Percentiles rank a stretch among this genome's conserved stretches.
These are phyloP conservation scores for Poa annua DNA, from an alignment of 176 grass and related monocot species.

Conservation along the genomic window DNA sequence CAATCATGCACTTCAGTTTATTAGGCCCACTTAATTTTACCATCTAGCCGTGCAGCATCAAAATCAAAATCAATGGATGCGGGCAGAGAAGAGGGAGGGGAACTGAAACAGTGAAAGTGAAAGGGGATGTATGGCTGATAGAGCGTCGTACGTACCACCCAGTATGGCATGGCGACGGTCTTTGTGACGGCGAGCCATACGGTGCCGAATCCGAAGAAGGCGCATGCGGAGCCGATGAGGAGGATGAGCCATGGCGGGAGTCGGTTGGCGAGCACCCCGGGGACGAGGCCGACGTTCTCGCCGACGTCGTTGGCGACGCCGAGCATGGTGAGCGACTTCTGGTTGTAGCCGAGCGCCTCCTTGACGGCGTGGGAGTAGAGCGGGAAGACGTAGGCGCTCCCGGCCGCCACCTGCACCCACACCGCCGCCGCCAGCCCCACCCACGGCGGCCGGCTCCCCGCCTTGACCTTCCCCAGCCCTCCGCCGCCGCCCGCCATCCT, in stretches of 20 bases:
- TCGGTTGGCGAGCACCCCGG: conserved; percentile 73
- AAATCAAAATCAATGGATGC: background rate
- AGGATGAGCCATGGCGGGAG: conserved; percentile 79
- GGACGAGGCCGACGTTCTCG: conserved; percentile 82
- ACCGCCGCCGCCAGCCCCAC: conserved; percentile 85
- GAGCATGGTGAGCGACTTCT: conserved; percentile 79
- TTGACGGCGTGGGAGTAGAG: conserved; percentile 83
- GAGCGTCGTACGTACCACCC: conserved; percentile 51
- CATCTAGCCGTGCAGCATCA: background rate
- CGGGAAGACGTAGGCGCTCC: conserved; percentile 82
- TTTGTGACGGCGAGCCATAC: conserved; percentile 85
- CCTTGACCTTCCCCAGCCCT: conserved; percentile 55
- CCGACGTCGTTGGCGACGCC: conserved; percentile 92
- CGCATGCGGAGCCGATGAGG: conserved; percentile 70
- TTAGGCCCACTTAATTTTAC: background rate
- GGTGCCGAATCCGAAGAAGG: conserved; percentile 78
- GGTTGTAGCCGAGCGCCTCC: conserved; percentile 66
- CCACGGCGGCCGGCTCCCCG: conserved; percentile 85
- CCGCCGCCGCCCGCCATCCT: conserved; percentile 19
- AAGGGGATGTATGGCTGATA: background rate
- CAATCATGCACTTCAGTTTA: background rate
- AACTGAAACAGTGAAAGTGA: rapidly evolving
- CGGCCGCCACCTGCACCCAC: conserved; percentile 92
- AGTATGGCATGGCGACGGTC: conserved; percentile 74
- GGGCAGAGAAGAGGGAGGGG: background rate